Evolutionary conservation across 371 early-diverging fungal genomes (phyloP), one percentile per base, ranked within the genome.

Genomic region (Mortierella sp.): DNA sequence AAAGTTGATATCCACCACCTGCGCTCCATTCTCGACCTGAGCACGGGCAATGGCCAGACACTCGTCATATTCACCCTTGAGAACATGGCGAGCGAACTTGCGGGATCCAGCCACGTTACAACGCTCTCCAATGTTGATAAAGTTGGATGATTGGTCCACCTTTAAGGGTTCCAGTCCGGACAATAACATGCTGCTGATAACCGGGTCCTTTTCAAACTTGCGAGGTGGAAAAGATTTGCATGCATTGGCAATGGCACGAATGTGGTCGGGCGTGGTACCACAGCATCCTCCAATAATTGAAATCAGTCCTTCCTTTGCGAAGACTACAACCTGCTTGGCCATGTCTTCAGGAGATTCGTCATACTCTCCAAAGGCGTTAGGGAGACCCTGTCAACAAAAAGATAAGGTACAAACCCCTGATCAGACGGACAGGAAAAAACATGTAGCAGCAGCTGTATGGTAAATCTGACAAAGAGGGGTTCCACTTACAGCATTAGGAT

Each of bases 261-360:
- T 96, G 71, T 96, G 97, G 24, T 82, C 92, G 2, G 97, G 97
- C 3, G 96, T 95, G 22, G 96, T 95, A 78, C 97, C 97, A 79
- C 97, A 97, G 86, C 97, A 97, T 39, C 97, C 97, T 60, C 97
- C 97, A 21, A 97, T 85, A 80, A 97, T 95, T 63, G 95, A 96
- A 27, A 97, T 85, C 19, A 97, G 83, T 17, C 96, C 96, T 47
- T 94, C 93, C 57, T 89, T 83, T 22, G 96, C 96, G 83, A 96
- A 97, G 14, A 87, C 89, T 31, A 84, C 85, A 24, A 97, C 91
- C 50, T 91, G 85, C 37, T 80, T 83, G 2, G 95, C 94, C 96
- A 96, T 97, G 24, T 80, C 83, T 49, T 83, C 91, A 13, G 96
- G 95, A 19, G 87, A 83, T 81, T 97, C 93, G 68, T 97, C 97